Base-by-base conservation (phyloP, 495 filamentous ascomycete genomes). In the Hypoxylon trugodes region DNA sequence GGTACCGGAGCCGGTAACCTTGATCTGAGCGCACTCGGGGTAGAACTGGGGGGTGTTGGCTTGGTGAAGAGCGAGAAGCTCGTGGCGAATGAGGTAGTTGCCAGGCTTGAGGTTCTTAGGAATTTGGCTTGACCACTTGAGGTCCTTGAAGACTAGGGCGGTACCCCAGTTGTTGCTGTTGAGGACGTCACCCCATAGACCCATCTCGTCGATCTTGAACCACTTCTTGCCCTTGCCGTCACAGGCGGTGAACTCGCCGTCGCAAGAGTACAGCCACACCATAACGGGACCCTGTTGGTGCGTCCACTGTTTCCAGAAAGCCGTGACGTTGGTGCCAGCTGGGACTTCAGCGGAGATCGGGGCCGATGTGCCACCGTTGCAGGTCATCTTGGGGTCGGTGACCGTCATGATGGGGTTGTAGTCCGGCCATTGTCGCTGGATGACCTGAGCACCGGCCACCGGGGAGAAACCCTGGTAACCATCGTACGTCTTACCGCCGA, bases 131-230 rank as follows among this genome's bases (percentile, higher is more conserved):
- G 80, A 81, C 79, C 79, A 86, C 64, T 76, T 72, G 16, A 83
- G 70, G 18, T 79, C 79, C 62, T 78, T 74, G 50, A 72, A 69
- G 15, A 86, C 67, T 7, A 79, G 55, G 10, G 69, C 77, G 10
- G 80, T 82, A 47, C 79, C 83, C 83, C 83, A 86, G 73, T 74
- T 70, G 37, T 73, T 77, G 36, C 81, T 79, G 47, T 76, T 78
- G 24, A 85, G 62, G 16, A 47, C 37, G 40, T 62, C 46, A 32
- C 77, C 77, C 15, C 65, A 71, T 66, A 84, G 77, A 30, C 82
- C 82, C 59, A 74, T 73, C 69, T 85, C 77, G 65, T 86, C 84
- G 54, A 86, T 86, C 78, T 86, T 86, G 75, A 85, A 86, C 84
- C 84, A 86, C 43, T 74, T 72, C 22, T 72, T 70, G 18, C 72